Evolutionary conservation across 306 rosid species (phyloP).

Genomic region (Sicyos edulis): DNA sequence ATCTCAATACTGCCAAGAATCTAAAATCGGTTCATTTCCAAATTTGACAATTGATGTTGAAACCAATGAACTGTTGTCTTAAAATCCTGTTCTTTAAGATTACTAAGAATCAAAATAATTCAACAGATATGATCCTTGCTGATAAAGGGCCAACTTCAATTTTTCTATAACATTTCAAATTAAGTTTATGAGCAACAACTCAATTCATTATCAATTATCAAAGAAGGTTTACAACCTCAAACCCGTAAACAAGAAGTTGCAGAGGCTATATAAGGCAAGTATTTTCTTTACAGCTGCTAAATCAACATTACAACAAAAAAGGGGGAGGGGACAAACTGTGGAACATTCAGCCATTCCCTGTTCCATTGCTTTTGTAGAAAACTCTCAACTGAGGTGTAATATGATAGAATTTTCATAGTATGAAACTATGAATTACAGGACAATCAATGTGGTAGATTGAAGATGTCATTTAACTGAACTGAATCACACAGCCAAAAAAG

Average conservation of each 20-base stretch:
- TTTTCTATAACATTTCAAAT: not conserved
- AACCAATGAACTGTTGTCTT: not conserved
- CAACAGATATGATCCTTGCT: not conserved
- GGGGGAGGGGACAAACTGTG: not conserved
- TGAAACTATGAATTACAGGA: not conserved
- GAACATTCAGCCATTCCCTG: not conserved
- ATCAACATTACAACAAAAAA: slow-evolving; percentile 4
- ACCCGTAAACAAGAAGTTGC: no score
- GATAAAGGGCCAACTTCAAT: not conserved
- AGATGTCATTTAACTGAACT: not conserved
- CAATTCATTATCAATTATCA: not conserved
- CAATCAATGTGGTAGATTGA: slow-evolving; percentile 4
- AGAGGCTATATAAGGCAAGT: not conserved
- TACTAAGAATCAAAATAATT: not conserved
- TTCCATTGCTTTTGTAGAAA: no score
- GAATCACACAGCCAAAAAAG: not conserved
- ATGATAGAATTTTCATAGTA: slow-evolving; percentile 6
- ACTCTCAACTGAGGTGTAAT: not conserved
- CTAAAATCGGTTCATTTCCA: not conserved
- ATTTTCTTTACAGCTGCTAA: not conserved
- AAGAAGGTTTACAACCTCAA: no score
- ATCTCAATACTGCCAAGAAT: not conserved
- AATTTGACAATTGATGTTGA: not conserved
- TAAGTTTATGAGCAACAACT: not conserved
- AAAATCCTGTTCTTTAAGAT: not conserved